Evolutionary conservation across 1,284 basidiomycete species (phyloP), one percentile per base, ranked within the genome.

Genomic region (Ceratobasidium sp.): DNA sequence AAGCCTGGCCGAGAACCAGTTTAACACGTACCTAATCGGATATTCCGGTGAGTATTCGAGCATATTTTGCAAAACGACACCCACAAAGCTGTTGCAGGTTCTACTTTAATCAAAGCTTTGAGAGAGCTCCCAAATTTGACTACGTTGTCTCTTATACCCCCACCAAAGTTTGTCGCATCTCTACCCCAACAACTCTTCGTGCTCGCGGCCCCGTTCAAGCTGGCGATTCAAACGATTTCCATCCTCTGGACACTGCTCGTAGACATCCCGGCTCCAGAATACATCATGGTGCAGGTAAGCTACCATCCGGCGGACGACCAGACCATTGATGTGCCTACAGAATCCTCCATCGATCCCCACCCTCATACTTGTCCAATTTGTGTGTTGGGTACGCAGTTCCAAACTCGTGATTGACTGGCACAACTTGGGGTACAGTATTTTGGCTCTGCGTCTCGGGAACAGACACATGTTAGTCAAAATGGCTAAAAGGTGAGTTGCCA

Each of bases 341-440:
- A 99, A 98, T 79, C 98, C 98, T 14, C 98, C 98, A 1, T 95
- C 94, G 71, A 95, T 99, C 27, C 98, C 98, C 0, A 97, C 97
- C 0, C 88, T 99, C 14, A 88, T 90, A 1, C 84, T 99, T 9
- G 94, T 95, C 1, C 92, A 93, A 84, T 81, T 95, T 49, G 89
- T 92, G 0, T 87, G 88, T 27, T 82, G 83, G 63, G 79, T 94
- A 4, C 86, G 89, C 19, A 89, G 92, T 0, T 91, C 90, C 76
- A 93, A 93, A 79, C 85, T 99, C 75, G 92, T 99, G 74, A 97
- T 99, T 76, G 98, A 99, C 83, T 99, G 98, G 98, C 98, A 99
- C 81, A 99, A 99, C 81, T 88, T 97, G 9, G 96, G 96, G 7
- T 97, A 95, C 81, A 98, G 92, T 74, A 96, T 99, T 65, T 87